Conservation (phyloP, 1,284 basidiomycete genomes). For the Neolentinus lepideus region DNA sequence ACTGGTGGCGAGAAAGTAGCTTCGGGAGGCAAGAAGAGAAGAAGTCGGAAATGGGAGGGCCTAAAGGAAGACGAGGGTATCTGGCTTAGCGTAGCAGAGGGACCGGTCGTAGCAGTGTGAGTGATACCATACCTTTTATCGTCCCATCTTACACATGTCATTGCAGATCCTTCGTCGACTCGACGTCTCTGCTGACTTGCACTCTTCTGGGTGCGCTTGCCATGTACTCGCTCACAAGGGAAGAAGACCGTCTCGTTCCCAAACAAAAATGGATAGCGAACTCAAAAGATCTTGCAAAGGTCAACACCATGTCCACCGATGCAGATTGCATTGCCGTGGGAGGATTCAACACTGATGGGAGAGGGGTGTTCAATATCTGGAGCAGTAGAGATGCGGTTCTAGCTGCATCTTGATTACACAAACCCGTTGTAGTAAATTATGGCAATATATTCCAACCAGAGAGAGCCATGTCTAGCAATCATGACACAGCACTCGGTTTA, state of each 20-base stretch:
- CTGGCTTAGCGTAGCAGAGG: constrained; percentile 49
- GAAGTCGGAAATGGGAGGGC: constrained; percentile 66
- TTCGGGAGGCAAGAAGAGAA: constrained; percentile 36
- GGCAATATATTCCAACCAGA: background rate
- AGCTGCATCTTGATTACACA: constrained; percentile 2
- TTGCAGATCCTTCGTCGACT: constrained; percentile 41
- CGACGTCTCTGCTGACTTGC: constrained; percentile 40
- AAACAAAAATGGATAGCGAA: constrained; percentile 37
- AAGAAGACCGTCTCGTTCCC: constrained; percentile 19
- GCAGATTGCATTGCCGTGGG: constrained; percentile 44
- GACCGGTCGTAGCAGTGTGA: constrained; percentile 64
- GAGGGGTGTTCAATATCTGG: constrained; percentile 59
- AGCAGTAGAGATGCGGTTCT: constrained; percentile 6
- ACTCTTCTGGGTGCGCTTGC: constrained; percentile 54
- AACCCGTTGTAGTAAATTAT: background rate
- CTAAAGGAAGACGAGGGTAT: constrained; percentile 40
- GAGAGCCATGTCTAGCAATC: background rate
- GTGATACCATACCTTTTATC: constrained; percentile 12
- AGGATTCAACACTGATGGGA: constrained; percentile 48
- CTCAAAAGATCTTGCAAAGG: constrained; percentile 41
- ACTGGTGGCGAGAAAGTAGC: constrained; percentile 52
- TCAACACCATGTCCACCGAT: constrained; percentile 47
- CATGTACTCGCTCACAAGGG: constrained; percentile 34
- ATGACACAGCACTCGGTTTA: background rate
- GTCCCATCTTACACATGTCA: background rate